Evolutionary conservation across 345 rosid species (phyloP).

Genomic region (Erysimum cheiranthoides): DNA sequence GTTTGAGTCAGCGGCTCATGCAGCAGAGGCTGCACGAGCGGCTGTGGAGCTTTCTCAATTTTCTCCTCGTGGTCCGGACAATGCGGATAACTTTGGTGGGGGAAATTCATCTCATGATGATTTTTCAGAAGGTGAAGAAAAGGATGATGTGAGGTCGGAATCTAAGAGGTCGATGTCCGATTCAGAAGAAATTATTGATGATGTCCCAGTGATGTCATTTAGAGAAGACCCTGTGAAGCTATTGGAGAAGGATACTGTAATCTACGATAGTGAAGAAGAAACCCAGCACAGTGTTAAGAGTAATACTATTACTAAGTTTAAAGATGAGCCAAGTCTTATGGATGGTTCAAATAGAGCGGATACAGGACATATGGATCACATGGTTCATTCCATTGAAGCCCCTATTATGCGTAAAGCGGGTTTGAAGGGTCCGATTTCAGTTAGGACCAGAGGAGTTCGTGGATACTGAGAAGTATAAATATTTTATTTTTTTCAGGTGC

Average conservation of each 20-base stretch:
- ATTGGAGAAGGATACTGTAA: constrained; percentile 64
- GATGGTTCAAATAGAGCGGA: constrained; percentile 35
- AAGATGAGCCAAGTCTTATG: constrained; percentile 21
- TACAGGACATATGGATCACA: constrained; percentile 38
- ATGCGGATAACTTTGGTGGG: not conserved
- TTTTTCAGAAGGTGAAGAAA: constrained; percentile 28
- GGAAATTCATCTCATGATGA: not conserved
- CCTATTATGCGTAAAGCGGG: constrained; percentile 44
- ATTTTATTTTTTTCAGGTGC: not conserved
- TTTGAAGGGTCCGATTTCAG: constrained; percentile 57
- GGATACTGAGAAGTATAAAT: constrained; percentile 59
- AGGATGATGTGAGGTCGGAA: constrained; percentile 39
- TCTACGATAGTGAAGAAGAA: constrained; percentile 65
- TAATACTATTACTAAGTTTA: constrained; percentile 22
- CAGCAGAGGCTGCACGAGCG: constrained; percentile 91
- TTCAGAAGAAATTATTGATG: constrained; percentile 49
- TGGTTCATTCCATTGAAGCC: constrained; percentile 39
- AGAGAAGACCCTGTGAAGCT: constrained; percentile 57
- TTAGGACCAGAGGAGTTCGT: constrained; percentile 63
- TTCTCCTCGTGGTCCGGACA: constrained; percentile 53
- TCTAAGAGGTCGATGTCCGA: constrained; percentile 46
- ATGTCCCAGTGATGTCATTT: constrained; percentile 46
- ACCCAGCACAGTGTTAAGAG: constrained; percentile 19
- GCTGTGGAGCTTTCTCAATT: constrained; percentile 91
- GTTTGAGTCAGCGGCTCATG: constrained; percentile 80